Percentiles rank a stretch among this genome's conserved stretches.
These are phyloP conservation scores for Aspergillus persii DNA, from an alignment of 2,329 filamentous ascomycete species.

Conservation along the genomic window DNA sequence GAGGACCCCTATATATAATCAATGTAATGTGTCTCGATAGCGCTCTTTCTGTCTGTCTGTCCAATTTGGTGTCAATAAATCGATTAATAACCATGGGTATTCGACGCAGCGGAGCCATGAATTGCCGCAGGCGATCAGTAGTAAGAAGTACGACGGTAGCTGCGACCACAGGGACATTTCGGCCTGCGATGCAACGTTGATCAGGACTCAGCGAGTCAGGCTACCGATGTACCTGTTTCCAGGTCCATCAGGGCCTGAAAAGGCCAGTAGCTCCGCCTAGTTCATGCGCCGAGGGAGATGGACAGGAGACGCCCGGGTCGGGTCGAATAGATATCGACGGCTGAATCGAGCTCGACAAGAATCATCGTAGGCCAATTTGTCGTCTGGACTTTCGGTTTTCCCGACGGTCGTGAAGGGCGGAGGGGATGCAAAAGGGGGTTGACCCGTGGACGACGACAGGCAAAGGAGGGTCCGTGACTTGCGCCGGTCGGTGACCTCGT, in stretches of 20 bases:
- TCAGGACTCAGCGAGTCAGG: neutral
- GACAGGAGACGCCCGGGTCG: neutral
- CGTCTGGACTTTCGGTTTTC: neutral
- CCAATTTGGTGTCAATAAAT: neutral
- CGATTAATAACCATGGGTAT: neutral
- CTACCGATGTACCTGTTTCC: neutral
- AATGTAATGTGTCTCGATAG: neutral
- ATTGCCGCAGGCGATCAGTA: neutral
- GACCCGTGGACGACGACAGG: neutral
- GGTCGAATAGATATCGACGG: neutral
- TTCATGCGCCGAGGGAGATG: neutral
- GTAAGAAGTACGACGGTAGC: neutral
- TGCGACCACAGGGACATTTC: neutral
- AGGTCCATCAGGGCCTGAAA: neutral
- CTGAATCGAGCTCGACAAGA: neutral
- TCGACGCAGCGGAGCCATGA: neutral
- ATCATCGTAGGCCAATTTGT: neutral
- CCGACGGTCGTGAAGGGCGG: neutral
- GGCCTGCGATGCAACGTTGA: neutral
- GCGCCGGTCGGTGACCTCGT: neutral
- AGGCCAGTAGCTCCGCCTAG: neutral
- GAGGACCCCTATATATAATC: neutral
- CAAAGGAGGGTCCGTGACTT: slow-evolving; percentile 1
- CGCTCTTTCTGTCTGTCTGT: neutral
- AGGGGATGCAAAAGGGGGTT: neutral